phyloP scores from a whole-genome alignment of 768 basidiomycete species.

The Cyclocybe cylindracea region DNA sequence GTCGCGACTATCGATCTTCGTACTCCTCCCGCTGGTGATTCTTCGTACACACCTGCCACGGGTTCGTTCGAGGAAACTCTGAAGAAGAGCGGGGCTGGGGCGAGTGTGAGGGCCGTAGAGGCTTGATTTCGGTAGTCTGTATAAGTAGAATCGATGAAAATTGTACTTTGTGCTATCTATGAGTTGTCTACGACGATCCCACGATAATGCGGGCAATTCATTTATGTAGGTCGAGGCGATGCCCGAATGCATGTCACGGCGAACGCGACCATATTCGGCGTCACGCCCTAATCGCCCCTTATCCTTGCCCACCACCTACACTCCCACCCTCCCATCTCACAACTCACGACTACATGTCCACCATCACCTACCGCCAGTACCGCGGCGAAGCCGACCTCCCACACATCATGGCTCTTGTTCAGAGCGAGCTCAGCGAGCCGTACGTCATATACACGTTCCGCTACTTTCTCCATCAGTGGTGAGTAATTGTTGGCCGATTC shows the following conservation, averaged over 20 bases:
- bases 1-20: conserved; percentile 39
- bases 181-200: no score
- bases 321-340: conserved; percentile 8
- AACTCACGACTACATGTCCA: conserved; percentile 22
- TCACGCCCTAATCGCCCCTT: neutral
- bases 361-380: conserved; percentile 72
- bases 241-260: no score
- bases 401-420: conserved; percentile 84
- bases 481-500: conserved; percentile 27
- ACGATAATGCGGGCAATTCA: no score
- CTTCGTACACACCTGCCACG: conserved; percentile 5
- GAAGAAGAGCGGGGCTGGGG: neutral
- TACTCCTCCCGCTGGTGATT: neutral
- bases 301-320: neutral
- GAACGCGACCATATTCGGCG: no score
- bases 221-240: no score
- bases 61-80: conserved; percentile 15
- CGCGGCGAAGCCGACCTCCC: conserved; percentile 76
- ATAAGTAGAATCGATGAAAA: no score
- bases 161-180: no score
- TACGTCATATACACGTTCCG: conserved; percentile 97
- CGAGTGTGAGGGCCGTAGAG: no score
- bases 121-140: no score
- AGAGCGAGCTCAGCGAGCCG: conserved; percentile 92
- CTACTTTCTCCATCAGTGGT: conserved; percentile 98